A percentile compares a stretch with the other conserved stretches of the same genome.
phyloP scores from a whole-genome alignment of 1,284 basidiomycete species.

The Gomphus sp. region DNA sequence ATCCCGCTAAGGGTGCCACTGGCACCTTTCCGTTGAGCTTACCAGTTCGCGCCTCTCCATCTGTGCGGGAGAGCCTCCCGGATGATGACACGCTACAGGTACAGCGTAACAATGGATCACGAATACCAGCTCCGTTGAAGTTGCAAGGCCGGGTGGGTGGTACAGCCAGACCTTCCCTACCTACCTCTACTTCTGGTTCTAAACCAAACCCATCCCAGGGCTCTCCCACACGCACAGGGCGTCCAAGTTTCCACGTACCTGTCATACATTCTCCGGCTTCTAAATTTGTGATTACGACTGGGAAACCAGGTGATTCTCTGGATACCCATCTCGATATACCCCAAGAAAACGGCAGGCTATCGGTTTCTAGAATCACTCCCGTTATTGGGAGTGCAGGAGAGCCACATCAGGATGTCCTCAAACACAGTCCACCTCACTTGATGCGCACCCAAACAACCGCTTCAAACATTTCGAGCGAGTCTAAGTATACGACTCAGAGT shows the following conservation, averaged over 20 bases:
- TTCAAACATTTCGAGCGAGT: background rate
- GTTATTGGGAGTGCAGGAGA: background rate
- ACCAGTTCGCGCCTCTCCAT: background rate
- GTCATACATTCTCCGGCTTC: background rate
- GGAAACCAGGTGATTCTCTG: background rate
- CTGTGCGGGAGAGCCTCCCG: background rate
- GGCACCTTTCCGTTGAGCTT: background rate
- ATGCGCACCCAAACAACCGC: background rate
- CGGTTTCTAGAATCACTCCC: background rate
- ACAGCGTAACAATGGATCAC: background rate
- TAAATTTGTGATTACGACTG: background rate
- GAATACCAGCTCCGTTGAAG: background rate
- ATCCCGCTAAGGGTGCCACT: background rate
- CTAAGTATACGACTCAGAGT: background rate
- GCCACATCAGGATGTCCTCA: background rate
- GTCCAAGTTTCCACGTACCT: background rate
- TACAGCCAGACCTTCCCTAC: background rate
- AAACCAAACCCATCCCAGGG: background rate
- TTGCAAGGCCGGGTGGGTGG: background rate
- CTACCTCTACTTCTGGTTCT: background rate
- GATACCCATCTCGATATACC: background rate
- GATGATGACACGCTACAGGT: background rate
- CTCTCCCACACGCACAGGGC: background rate
- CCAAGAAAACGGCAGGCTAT: background rate
- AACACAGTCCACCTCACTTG: background rate